Evolutionary conservation across 1,139 yeast species (phyloP).

Genomic region (Wickerhamiella pararugosa): DNA sequence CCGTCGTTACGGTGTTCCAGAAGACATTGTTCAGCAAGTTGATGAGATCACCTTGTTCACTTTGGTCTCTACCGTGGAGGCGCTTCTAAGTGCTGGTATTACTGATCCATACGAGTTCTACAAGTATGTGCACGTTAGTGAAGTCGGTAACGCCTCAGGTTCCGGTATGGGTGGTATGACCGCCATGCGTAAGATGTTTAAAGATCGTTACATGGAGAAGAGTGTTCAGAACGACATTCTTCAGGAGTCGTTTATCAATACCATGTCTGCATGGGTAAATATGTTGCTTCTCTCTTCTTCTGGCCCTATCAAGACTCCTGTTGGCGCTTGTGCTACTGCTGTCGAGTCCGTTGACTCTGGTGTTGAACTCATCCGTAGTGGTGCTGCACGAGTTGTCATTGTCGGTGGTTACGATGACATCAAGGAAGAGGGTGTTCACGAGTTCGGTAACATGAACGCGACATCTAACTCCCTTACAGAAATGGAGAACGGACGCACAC

Average conservation of each 20-base stretch:
- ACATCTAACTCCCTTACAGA: constrained; percentile 82
- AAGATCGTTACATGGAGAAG: constrained; percentile 76
- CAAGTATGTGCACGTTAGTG: constrained; percentile 94
- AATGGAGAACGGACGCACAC: constrained; percentile 91
- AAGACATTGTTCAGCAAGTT: constrained; percentile 84
- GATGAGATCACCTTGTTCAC: constrained; percentile 91
- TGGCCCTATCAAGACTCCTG: constrained; percentile 98
- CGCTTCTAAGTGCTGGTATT: constrained; percentile 82
- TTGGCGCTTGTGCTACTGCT: constrained; percentile 99
- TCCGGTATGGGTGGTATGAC: constrained; percentile 99
- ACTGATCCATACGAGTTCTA: constrained; percentile 98
- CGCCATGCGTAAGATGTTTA: constrained; percentile 96
- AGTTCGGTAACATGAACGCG: constrained; percentile 98
- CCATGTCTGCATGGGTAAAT: constrained; percentile 99
- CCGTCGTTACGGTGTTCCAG: constrained; percentile 83
- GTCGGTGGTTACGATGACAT: constrained; percentile 99
- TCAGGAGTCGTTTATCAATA: constrained; percentile 96
- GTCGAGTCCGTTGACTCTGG: constrained; percentile 95
- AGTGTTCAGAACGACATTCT: constrained; percentile 94
- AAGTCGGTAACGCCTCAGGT: constrained; percentile 98
- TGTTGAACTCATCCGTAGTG: constrained; percentile 79
- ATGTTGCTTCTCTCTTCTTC: constrained; percentile 95
- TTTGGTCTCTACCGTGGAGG: constrained; percentile 89
- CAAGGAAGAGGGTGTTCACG: constrained; percentile 98
- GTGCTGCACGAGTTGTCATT: constrained; percentile 88